Percentiles rank a stretch among this genome's conserved stretches.
These are phyloP conservation scores for Dalbergia cultrata DNA, from an alignment of 306 rosid species.

Conservation along the genomic window DNA sequence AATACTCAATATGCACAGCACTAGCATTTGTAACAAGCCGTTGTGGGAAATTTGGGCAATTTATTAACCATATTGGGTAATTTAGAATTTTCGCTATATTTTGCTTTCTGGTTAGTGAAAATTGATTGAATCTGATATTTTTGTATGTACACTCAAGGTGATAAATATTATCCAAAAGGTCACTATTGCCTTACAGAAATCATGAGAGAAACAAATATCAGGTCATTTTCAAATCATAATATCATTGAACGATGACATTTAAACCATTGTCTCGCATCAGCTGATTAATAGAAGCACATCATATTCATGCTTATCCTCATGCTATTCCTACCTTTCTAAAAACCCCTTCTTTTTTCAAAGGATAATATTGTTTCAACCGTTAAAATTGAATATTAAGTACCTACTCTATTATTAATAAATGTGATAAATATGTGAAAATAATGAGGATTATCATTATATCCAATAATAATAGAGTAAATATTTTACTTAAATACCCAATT, in stretches of 20 bases:
- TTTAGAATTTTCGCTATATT: neutral
- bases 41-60: neutral
- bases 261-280: neutral
- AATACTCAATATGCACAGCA: neutral
- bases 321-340: neutral
- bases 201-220: neutral
- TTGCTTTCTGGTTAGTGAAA: neutral
- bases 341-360: neutral
- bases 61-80: too few relatives aligned
- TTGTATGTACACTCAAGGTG: neutral
- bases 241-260: neutral
- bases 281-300: neutral
- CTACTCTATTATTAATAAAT: too few relatives aligned
- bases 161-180: neutral
- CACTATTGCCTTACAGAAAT: neutral
- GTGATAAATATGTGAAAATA: too few relatives aligned
- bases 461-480: too few relatives aligned
- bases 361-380: too few relatives aligned
- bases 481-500: too few relatives aligned
- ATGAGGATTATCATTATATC: too few relatives aligned
- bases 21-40: neutral
- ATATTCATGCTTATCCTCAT: constrained; percentile 25
- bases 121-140: neutral
- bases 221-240: constrained; percentile 6
- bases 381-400: too few relatives aligned